phyloP scores from a whole-genome alignment of 2,329 filamentous ascomycete genomes.

The Neurospora crassa region DNA sequence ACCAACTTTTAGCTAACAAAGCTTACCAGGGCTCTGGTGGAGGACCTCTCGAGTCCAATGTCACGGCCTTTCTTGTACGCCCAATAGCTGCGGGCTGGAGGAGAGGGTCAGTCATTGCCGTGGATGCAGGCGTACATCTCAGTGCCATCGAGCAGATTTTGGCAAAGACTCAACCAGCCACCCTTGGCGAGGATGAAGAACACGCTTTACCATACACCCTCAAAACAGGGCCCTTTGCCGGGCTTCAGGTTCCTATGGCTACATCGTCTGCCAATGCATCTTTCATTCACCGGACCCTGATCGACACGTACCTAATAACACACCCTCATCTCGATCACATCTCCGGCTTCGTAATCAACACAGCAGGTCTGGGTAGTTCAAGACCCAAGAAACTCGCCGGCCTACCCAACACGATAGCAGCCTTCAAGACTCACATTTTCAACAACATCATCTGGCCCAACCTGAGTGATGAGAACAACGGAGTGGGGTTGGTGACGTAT shows the following conservation, averaged over 20 bases:
- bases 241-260: conserved; percentile 58
- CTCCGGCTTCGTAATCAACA: conserved; percentile 86
- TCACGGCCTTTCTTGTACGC: conserved; percentile 81
- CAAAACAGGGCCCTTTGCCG: conserved; percentile 66
- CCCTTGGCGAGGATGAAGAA: conserved; percentile 23
- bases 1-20: conserved; percentile 16
- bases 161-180: conserved; percentile 38
- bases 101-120: conserved; percentile 75
- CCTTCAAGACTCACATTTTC: conserved; percentile 90
- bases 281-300: conserved; percentile 66
- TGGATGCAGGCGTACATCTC: conserved; percentile 88
- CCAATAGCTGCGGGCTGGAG: conserved; percentile 71
- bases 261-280: conserved; percentile 69
- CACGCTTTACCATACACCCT: conserved; percentile 44
- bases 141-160: conserved; percentile 76
- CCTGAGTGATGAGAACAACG: conserved; percentile 88
- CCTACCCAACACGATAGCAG: conserved; percentile 78
- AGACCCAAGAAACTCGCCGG: conserved; percentile 80
- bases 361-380: conserved; percentile 70
- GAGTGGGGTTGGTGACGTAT: conserved; percentile 85
- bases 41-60: conserved; percentile 81
- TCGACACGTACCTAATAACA: conserved; percentile 86
- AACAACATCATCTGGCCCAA: conserved; percentile 99
- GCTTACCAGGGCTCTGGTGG: conserved; percentile 68
- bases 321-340: conserved; percentile 97